These are phyloP conservation scores for Moesziomyces aphidis DNA, from an alignment of 1,284 basidiomycete genomes.

Conservation along the genomic window DNA sequence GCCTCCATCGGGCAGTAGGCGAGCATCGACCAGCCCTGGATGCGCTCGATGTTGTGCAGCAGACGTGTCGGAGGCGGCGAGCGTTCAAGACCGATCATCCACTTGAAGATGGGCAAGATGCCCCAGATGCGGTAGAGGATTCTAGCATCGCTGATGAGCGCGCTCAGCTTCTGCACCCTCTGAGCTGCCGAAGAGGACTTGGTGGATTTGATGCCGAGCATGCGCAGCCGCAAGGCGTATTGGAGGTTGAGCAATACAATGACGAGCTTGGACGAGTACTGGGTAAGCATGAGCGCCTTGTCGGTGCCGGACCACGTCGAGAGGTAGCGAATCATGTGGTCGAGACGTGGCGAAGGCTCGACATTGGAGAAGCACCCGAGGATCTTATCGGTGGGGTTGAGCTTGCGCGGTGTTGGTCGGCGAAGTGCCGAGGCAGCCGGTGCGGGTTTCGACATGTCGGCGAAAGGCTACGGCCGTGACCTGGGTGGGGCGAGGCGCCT, in stretches of 20 bases:
- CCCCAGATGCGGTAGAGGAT: slow-evolving; percentile 66
- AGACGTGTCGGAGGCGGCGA: slow-evolving; percentile 59
- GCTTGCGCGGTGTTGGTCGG: slow-evolving; percentile 21
- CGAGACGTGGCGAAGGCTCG: slow-evolving; percentile 52
- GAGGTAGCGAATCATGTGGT: slow-evolving; percentile 65
- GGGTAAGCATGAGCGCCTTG: slow-evolving; percentile 65
- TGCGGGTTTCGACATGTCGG: slow-evolving; percentile 38
- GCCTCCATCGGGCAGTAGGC: slow-evolving; percentile 67
- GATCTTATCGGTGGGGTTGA: slow-evolving; percentile 50
- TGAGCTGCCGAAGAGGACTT: slow-evolving; percentile 46
- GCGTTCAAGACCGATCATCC: slow-evolving; percentile 65
- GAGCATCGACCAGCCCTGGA: slow-evolving; percentile 67
- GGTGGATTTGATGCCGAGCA: slow-evolving; percentile 42
- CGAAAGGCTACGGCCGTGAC: not conserved
- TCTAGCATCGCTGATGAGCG: slow-evolving; percentile 60
- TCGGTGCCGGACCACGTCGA: slow-evolving; percentile 66
- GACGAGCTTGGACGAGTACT: slow-evolving; percentile 62
- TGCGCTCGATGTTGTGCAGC: slow-evolving; percentile 64
- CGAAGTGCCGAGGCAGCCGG: slow-evolving; percentile 11
- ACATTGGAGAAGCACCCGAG: slow-evolving; percentile 62
- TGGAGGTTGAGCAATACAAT: slow-evolving; percentile 60
- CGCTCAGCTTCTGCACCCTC: slow-evolving; percentile 47
- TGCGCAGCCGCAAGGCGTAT: slow-evolving; percentile 55
- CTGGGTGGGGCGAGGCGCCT: not conserved
- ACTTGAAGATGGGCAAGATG: slow-evolving; percentile 66